Evolutionary conservation across 2,329 filamentous ascomycete genomes (phyloP).

Genomic region (Cytospora piceae): DNA sequence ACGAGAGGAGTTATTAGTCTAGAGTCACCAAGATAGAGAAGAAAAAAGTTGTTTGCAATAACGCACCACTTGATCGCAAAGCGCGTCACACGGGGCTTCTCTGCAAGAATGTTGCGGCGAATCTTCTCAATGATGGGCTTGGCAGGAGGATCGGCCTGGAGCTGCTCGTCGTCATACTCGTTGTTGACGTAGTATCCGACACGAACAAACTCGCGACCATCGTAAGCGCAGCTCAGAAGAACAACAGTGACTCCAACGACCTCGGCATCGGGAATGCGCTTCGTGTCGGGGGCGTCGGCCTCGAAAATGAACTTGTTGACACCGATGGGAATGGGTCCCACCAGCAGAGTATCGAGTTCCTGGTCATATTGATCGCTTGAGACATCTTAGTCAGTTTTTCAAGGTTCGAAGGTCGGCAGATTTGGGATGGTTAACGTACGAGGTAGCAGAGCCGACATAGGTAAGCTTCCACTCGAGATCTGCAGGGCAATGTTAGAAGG

Average conservation of each 20-base stretch:
- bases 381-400: background rate
- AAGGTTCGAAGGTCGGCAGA: constrained; percentile 12
- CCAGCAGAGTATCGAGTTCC: constrained; percentile 94
- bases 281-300: constrained; percentile 88
- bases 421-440: constrained; percentile 61
- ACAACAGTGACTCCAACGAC: constrained; percentile 97
- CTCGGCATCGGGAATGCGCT: constrained; percentile 90
- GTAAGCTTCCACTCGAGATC: constrained; percentile 99
- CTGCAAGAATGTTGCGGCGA: constrained; percentile 86
- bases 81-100: constrained; percentile 95
- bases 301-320: constrained; percentile 99
- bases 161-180: constrained; percentile 91
- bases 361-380: constrained; percentile 92
- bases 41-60: background rate
- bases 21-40: background rate
- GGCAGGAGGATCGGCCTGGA: constrained; percentile 84
- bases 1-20: constrained; percentile 18
- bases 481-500: constrained; percentile 41
- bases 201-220: constrained; percentile 93
- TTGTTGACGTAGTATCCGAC: constrained; percentile 99
- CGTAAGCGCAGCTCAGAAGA: constrained; percentile 93
- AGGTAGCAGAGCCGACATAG: constrained; percentile 97
- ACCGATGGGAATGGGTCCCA: constrained; percentile 95
- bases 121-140: constrained; percentile 95
- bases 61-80: constrained; percentile 98